Evolutionary conservation across 2,329 filamentous ascomycete species (phyloP), one percentile per base, ranked within the genome.

Genomic region (Massarina eburnea): DNA sequence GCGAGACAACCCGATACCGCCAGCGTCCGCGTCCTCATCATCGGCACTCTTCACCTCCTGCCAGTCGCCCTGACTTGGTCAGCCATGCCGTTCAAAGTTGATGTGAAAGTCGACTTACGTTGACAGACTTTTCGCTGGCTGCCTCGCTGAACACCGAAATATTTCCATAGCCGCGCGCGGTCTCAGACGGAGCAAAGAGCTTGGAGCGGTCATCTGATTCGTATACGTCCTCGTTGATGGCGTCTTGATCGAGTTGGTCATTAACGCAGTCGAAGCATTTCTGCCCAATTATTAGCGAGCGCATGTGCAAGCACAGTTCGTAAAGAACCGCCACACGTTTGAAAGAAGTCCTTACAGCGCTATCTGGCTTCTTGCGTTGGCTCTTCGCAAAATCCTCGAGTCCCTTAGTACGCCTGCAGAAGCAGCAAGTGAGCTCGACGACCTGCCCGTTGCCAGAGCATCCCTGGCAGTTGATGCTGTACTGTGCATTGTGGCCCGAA

Each of bases 341-440:
- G n/a, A 4, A 20, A 2, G 17, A 4, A 7, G 24, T 17, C 66
- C 75, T 49, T 72, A 78, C 77, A 20, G 72, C 73, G 30, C 55
- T 58, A 45, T 76, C 77, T 1, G 72, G 69, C 32, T 74, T 71
- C 21, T 58, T 65, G 12, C 78, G 71, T 62, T 80, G 75, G 6
- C 54, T 53, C 51, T 78, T 81, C 15, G 75, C 72, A 52, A 81
- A 83, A 0, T 68, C 66, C 5, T 77, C 73, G 2, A 80, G 45
- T 0, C 70, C 65, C 54, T 80, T 80, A 2, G 64, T 70, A 45
- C 71, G 57, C 17, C 70, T 59, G 55, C 80, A 83, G 29, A 73
- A 64, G 24, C 52, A 58, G 53, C 80, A 83, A 8, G 68, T 64
- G 21, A 81, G 56, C 52, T 82, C 80, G 3, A 71, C 61, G 2